Base-by-base conservation (phyloP, 306 rosid genomes). In the Citrullus mucosospermus region DNA sequence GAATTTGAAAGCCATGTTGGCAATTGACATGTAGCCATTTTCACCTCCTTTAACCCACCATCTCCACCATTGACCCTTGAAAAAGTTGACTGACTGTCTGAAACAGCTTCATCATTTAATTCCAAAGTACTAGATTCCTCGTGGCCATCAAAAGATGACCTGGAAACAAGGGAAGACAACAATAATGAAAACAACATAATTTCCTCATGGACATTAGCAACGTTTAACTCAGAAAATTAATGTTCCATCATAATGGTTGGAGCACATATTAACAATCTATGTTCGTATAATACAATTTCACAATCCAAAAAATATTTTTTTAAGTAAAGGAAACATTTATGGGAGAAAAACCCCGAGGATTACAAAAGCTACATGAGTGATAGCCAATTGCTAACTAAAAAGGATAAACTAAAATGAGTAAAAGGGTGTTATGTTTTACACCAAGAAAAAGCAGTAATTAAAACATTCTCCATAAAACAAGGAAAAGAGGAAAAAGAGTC, bases 1-100 rank as follows among this genome's bases (percentile, higher is more conserved):
- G 99, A 90, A 85, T 90, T 83, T 32, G 87, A 92, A 83, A 96
- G 96, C 99, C 99, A 96, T 70, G 85, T 78, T 84, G 98, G 99
- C 96, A 92, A 88, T 73, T 91, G 92, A 48, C 72, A 89, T 79
- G 90, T 77, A 80, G 82, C 79, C 72, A 65, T 74, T 79, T 85
- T 89, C 51, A 61, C 75, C 80, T 92, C 97, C 85, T 85, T 92
- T 44, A 77, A 32, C 54, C 63, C 67, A 60, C 82, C 87, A 85
- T 84, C 94, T 80, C 81, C 88, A 28, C 92, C 93, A 58, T 89
- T 91, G 78, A 78, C 83, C 87, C 86, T 88, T 55, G 22, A 43
- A 38, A 80, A 82, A 78, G 88, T 63, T 76, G 81, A 50, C 78
- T 83, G 82, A 70, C 92, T 94, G 77, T 91, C 89, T 82, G 80